A percentile compares a stretch with the other conserved stretches of the same genome.
Conservation (phyloP, 345 rosid genomes). For the Gossypium mustelinum region DNA sequence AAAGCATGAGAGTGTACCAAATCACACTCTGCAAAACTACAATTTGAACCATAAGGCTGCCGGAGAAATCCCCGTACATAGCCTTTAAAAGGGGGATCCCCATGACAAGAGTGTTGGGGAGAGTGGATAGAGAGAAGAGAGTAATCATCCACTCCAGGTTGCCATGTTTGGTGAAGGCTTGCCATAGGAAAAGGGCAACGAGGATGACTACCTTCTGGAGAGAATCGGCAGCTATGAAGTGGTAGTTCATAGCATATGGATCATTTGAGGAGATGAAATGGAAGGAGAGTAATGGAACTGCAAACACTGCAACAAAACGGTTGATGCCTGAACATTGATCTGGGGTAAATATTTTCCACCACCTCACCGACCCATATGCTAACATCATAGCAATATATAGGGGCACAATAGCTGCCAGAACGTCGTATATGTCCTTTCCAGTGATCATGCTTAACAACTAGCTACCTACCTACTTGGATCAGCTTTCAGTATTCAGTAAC, state of each 20-base stretch:
- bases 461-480: background rate
- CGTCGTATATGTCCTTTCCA: conserved; percentile 73
- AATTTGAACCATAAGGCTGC: conserved; percentile 69
- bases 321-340: conserved; percentile 86
- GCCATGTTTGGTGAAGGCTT: conserved; percentile 47
- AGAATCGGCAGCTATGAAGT: conserved; percentile 76
- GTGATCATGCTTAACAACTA: conserved; percentile 45
- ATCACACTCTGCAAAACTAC: conserved; percentile 78
- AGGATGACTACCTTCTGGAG: conserved; percentile 74
- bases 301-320: conserved; percentile 82
- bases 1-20: conserved; percentile 82
- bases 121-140: conserved; percentile 69
- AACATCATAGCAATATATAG: conserved; percentile 78
- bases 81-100: conserved; percentile 81
- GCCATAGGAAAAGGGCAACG: conserved; percentile 65
- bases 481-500: no score
- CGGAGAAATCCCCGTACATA: conserved; percentile 82
- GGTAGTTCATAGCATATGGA: conserved; percentile 76
- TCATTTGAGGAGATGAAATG: conserved; percentile 76
- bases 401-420: conserved; percentile 76
- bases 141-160: conserved; percentile 81
- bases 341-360: conserved; percentile 91
- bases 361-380: conserved; percentile 82
- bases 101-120: conserved; percentile 83
- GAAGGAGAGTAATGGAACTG: conserved; percentile 79